These are phyloP conservation scores for Aspergillus sp. DNA, from an alignment of 2,329 filamentous ascomycete species.

Conservation along the genomic window DNA sequence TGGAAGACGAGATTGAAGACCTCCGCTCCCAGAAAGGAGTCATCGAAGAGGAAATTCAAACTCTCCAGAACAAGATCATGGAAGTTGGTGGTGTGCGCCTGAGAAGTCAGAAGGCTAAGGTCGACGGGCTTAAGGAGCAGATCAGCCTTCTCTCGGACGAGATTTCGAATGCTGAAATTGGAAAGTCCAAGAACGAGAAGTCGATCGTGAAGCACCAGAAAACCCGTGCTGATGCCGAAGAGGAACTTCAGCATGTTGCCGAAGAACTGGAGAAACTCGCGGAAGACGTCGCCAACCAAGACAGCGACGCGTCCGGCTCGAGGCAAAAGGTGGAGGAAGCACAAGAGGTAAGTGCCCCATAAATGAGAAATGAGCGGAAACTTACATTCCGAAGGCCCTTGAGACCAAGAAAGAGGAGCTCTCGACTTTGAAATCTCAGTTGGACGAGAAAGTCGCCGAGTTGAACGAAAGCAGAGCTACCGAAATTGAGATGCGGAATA, in stretches of 20 bases:
- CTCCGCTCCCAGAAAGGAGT: conserved; percentile 82
- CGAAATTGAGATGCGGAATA: conserved; percentile 98
- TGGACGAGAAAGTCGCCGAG: conserved; percentile 82
- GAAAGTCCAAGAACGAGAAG: conserved; percentile 91
- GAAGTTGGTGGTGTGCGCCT: conserved; percentile 93
- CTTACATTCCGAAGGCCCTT: conserved; percentile 54
- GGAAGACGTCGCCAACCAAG: conserved; percentile 74
- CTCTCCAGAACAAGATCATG: conserved; percentile 96
- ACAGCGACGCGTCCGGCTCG: conserved; percentile 70
- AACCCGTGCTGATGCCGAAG: conserved; percentile 72
- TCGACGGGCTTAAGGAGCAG: conserved; percentile 84
- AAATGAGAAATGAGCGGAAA: conserved; percentile 2
- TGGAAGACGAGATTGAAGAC: conserved; percentile 76
- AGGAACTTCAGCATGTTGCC: conserved; percentile 71
- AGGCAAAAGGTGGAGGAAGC: conserved; percentile 76
- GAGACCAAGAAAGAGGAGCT: conserved; percentile 79
- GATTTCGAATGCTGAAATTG: conserved; percentile 81
- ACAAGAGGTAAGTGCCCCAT: conserved; percentile 54
- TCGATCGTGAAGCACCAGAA: conserved; percentile 84
- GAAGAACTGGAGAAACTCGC: conserved; percentile 76
- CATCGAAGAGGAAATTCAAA: conserved; percentile 89
- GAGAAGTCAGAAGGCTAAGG: conserved; percentile 83
- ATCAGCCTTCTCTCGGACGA: conserved; percentile 78
- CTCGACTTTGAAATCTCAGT: conserved; percentile 72
- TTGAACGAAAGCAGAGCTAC: conserved; percentile 84